Evolutionary conservation across 768 basidiomycete genomes (phyloP), one percentile per base, ranked within the genome.

Genomic region (Tylopilus subfusipes): DNA sequence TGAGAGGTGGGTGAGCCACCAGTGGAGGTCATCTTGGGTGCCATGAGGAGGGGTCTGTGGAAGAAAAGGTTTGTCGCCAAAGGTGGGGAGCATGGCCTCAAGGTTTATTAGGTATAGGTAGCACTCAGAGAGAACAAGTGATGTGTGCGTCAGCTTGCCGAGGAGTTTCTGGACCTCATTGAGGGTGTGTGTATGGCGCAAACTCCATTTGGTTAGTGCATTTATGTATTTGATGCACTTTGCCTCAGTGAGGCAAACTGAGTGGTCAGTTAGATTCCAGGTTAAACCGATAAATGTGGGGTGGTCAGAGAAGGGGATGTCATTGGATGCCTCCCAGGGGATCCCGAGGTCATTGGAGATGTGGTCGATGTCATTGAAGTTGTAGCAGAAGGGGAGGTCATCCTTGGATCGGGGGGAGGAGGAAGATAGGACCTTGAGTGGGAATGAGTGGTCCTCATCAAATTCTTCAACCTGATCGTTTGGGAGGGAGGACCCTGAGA

Each of bases 51-150:
- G 22, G 45, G 63, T 22, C 2, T 29, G 4, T 2, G 65, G 73
- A 14, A 55, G 27, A 61, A 73, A 72, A 16, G 74, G 76, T 55
- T 56, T 36, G n/a, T n/a, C n/a, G n/a, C n/a, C n/a, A n/a, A n/a
- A n/a, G n/a, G n/a, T n/a, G n/a, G n/a, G n/a, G n/a, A 80, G 53
- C 63, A 78, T 72, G 1, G 29, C 7, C 50, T 80, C 74, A 25
- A 60, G 5, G 14, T 44, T 39, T 0, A 8, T 12, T 3, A 60
- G 33, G 2, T 58, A 52, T 0, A 43, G 70, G 0, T 70, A 63
- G 2, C 70, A 67, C 4, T 4, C 42, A 4, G 71, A 69, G 9
- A 74, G 42, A 0, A 78, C 61, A 0, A 65, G 42, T 14, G 60
- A 63, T 0, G 70, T 51, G 25, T 80, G 78, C 0, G 52, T 22